Evolutionary conservation across 495 filamentous ascomycete species (phyloP).

Genomic region (Mytilinidion resinicola): DNA sequence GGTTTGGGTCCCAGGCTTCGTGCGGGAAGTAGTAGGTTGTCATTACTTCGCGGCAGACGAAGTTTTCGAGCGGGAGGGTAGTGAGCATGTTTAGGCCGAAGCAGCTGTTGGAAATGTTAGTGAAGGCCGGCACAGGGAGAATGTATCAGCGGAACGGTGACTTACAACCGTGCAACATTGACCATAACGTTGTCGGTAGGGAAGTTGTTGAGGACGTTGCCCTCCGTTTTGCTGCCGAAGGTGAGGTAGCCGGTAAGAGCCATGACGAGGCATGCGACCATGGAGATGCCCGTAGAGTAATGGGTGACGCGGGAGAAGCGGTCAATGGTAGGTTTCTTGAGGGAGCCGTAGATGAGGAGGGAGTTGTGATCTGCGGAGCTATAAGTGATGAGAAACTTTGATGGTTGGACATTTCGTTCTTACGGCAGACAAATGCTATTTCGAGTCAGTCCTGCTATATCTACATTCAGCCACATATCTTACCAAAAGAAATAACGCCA

Average conservation of each 20-base stretch:
- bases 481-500: conserved; percentile 95
- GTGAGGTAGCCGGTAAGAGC: conserved; percentile 84
- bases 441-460: conserved; percentile 31
- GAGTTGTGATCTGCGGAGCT: conserved; percentile 72
- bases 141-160: background rate
- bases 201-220: conserved; percentile 98
- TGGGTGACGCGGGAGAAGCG: conserved; percentile 89
- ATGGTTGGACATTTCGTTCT: conserved; percentile 20
- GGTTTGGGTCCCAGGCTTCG: conserved; percentile 71
- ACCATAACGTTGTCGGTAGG: conserved; percentile 82
- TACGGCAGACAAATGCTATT: conserved; percentile 80
- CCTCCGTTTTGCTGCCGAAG: conserved; percentile 84
- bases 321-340: conserved; percentile 89
- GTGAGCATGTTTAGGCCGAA: conserved; percentile 99
- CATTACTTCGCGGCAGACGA: conserved; percentile 97
- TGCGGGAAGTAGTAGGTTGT: conserved; percentile 82
- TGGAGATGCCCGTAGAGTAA: conserved; percentile 80
- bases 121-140: background rate
- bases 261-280: conserved; percentile 83
- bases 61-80: conserved; percentile 89
- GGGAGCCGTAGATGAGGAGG: conserved; percentile 91
- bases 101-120: conserved; percentile 44
- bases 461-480: conserved; percentile 13
- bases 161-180: conserved; percentile 81
- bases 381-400: conserved; percentile 16